Percentiles rank a stretch among this genome's conserved stretches.
phyloP scores from a whole-genome alignment of 1,284 basidiomycete genomes.

The Cutaneotrichosporon cyanovorans region DNA sequence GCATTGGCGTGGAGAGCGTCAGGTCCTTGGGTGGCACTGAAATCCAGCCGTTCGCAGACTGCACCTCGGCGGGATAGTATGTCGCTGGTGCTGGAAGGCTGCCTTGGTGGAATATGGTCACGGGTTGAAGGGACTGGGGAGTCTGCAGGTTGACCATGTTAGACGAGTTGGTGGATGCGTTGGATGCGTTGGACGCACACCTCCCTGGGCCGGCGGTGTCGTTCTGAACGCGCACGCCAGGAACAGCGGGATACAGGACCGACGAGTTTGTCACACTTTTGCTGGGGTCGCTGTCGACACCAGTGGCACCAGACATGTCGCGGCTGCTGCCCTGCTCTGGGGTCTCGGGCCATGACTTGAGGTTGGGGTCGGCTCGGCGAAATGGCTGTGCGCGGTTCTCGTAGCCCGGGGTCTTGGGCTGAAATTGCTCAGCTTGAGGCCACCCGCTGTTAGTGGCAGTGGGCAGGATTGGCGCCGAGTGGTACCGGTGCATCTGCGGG shows the following conservation, averaged over 20 bases:
- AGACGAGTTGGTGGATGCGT: conserved; percentile 24
- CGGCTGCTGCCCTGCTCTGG: conserved; percentile 14
- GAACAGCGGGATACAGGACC: conserved; percentile 1
- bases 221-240: not conserved
- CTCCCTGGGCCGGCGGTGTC: conserved; percentile 3
- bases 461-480: conserved; percentile 34
- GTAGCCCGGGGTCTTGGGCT: conserved; percentile 8
- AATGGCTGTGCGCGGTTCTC: conserved; percentile 10
- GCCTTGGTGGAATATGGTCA: conserved; percentile 18
- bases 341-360: not conserved
- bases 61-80: conserved; percentile 3
- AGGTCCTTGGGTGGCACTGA: conserved; percentile 4
- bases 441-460: conserved; percentile 21
- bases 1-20: conserved; percentile 6
- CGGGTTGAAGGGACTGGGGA: conserved; percentile 17
- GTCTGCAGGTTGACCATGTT: conserved; percentile 16
- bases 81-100: not conserved
- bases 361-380: conserved; percentile 4
- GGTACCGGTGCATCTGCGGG: conserved; percentile 34
- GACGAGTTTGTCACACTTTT: not conserved
- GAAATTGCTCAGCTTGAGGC: conserved; percentile 16
- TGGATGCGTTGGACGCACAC: conserved; percentile 23
- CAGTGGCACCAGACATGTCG: conserved; percentile 14
- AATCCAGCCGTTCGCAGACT: not conserved
- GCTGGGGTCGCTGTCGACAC: conserved; percentile 1